phyloP scores from a whole-genome alignment of 1,284 basidiomycete genomes.

The Abortiporus biennis region DNA sequence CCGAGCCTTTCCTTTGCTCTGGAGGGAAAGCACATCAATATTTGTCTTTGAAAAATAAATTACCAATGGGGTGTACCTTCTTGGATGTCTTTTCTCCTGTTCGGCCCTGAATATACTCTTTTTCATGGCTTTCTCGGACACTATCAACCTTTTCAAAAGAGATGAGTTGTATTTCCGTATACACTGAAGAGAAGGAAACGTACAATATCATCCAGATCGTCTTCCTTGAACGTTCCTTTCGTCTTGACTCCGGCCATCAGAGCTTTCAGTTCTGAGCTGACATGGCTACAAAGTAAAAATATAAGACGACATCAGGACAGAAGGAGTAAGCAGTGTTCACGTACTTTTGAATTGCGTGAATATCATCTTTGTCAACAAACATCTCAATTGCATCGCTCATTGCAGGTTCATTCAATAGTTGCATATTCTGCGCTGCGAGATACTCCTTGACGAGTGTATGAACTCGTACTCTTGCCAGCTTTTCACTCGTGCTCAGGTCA shows the following conservation, averaged over 20 bases:
- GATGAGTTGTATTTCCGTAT: too few species aligned
- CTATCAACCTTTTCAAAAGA: conserved; percentile 44
- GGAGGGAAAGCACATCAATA: neutral
- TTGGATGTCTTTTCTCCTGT: conserved; percentile 16
- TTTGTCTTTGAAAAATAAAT: conserved; percentile 23
- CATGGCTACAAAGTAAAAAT: conserved; percentile 49
- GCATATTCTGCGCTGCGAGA: conserved; percentile 82
- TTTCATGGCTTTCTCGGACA: conserved; percentile 62
- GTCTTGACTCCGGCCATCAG: conserved; percentile 63
- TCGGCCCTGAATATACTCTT: conserved; percentile 46
- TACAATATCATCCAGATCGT: conserved; percentile 71
- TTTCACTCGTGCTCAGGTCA: conserved; percentile 55
- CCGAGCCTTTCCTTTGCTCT: conserved; percentile 44
- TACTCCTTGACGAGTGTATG: conserved; percentile 84
- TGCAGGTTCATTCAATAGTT: conserved; percentile 78
- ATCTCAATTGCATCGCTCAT: conserved; percentile 90
- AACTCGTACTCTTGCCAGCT: conserved; percentile 65
- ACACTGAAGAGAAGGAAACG: conserved; percentile 19
- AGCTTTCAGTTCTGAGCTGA: conserved; percentile 52
- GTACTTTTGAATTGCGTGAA: conserved; percentile 83
- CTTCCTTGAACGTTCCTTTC: conserved; percentile 53
- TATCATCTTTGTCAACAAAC: conserved; percentile 95
- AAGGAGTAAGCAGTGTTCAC: conserved; percentile 23
- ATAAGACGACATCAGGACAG: neutral
- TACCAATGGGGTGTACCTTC: conserved; percentile 16